A percentile compares a stretch with the other conserved stretches of the same genome.
phyloP scores from a whole-genome alignment of 441 rosid species.

The Populus hybrid region DNA sequence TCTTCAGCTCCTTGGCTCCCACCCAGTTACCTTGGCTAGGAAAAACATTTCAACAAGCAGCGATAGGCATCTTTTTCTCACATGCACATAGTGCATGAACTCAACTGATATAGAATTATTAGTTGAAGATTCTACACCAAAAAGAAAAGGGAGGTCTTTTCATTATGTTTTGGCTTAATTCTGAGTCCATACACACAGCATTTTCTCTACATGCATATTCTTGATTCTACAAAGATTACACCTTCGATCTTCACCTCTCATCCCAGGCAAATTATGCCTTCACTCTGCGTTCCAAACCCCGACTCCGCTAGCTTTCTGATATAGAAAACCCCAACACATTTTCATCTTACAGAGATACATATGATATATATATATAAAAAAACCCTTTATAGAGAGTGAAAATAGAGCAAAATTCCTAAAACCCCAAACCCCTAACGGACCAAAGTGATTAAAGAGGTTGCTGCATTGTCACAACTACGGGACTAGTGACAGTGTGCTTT shows the following conservation, averaged over 20 bases:
- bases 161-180: constrained; percentile 10
- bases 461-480: constrained; percentile 77
- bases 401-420: constrained; percentile 21
- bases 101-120: background rate
- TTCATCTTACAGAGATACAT: constrained; percentile 16
- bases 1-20: background rate
- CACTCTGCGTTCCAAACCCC: background rate
- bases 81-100: background rate
- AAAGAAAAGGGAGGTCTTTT: constrained; percentile 12
- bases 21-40: background rate
- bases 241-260: background rate
- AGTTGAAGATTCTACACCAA: constrained; percentile 8
- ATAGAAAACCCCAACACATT: constrained; percentile 32
- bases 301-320: constrained; percentile 31
- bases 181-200: background rate
- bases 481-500: constrained; percentile 65
- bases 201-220: constrained; percentile 21
- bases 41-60: background rate
- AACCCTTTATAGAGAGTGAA: background rate
- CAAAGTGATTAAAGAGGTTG: constrained; percentile 57
- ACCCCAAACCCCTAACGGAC: background rate
- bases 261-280: constrained; percentile 1
- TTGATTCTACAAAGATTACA: constrained; percentile 12
- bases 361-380: background rate
- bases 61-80: constrained; percentile 5